phyloP scores from a whole-genome alignment of 495 filamentous ascomycete genomes.

The Xylaria scruposa region DNA sequence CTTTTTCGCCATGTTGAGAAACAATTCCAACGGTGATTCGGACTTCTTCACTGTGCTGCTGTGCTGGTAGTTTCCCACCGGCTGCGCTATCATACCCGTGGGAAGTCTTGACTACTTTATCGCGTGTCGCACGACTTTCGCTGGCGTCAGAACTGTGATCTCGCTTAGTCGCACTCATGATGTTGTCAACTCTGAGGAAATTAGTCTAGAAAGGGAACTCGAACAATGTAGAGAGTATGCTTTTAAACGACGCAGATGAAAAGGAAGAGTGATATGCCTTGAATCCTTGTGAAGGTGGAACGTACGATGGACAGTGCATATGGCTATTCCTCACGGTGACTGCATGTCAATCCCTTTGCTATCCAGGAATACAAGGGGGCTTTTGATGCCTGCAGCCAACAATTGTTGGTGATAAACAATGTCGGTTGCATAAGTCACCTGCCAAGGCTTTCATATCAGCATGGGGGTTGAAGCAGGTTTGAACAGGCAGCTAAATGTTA shows the following conservation, averaged over 20 bases:
- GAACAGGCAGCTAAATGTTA: too few relatives aligned
- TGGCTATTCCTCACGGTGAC: too few relatives aligned
- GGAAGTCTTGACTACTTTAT: conserved; percentile 6
- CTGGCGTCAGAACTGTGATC: background rate
- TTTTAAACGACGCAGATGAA: background rate
- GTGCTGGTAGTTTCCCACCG: background rate
- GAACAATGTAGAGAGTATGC: background rate
- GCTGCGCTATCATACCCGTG: background rate
- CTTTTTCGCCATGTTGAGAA: background rate
- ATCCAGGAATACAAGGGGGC: too few relatives aligned
- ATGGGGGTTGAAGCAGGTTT: too few relatives aligned
- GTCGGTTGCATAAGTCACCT: too few relatives aligned
- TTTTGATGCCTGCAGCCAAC: too few relatives aligned
- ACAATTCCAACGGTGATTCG: background rate
- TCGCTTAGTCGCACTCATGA: conserved; percentile 1
- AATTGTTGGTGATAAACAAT: too few relatives aligned
- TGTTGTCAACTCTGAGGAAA: background rate
- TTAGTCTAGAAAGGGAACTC: background rate
- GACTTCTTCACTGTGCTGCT: background rate
- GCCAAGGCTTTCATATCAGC: too few relatives aligned
- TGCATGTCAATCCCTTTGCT: too few relatives aligned
- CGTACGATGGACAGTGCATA: too few relatives aligned
- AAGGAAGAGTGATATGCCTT: too few relatives aligned
- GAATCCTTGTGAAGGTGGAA: too few relatives aligned
- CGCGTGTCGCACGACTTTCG: background rate